phyloP scores from a whole-genome alignment of 345 rosid species.

The Lepidium sativum region DNA sequence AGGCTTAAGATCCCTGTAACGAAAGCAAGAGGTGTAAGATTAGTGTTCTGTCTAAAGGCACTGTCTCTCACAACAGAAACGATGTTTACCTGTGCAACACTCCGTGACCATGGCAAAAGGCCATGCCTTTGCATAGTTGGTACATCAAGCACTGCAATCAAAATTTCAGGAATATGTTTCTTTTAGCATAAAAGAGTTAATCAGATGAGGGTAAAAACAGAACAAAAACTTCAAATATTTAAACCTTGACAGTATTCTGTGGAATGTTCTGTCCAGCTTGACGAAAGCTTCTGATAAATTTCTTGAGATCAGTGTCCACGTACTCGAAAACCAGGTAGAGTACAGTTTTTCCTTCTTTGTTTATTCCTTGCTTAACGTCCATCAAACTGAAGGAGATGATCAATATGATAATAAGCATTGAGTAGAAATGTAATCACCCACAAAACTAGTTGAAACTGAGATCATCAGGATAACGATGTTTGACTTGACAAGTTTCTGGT shows the following conservation, averaged over 20 bases:
- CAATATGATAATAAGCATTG: neutral
- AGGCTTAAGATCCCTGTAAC: conserved; percentile 84
- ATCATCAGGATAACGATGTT: neutral
- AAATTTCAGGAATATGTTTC: neutral
- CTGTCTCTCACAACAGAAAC: neutral
- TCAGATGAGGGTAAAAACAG: neutral
- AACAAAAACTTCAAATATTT: neutral
- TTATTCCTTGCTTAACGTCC: conserved; percentile 91
- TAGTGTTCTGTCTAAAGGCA: neutral
- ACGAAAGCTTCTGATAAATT: conserved; percentile 64
- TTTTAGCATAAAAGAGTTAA: neutral
- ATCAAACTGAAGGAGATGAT: conserved; percentile 40
- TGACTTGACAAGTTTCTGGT: too few species aligned
- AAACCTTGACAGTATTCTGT: conserved; percentile 51
- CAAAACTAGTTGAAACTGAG: neutral
- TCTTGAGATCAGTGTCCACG: conserved; percentile 92
- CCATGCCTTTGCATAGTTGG: conserved; percentile 93
- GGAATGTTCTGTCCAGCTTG: conserved; percentile 67
- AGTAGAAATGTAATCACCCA: neutral
- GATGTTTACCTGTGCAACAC: conserved; percentile 68
- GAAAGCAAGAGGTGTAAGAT: neutral
- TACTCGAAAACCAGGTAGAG: conserved; percentile 87
- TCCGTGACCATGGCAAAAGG: conserved; percentile 97
- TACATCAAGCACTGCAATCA: conserved; percentile 78
- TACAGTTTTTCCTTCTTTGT: conserved; percentile 85